These are phyloP conservation scores for Nicotiana knightiana DNA, from an alignment of 257 asterid genomes.

Conservation along the genomic window DNA sequence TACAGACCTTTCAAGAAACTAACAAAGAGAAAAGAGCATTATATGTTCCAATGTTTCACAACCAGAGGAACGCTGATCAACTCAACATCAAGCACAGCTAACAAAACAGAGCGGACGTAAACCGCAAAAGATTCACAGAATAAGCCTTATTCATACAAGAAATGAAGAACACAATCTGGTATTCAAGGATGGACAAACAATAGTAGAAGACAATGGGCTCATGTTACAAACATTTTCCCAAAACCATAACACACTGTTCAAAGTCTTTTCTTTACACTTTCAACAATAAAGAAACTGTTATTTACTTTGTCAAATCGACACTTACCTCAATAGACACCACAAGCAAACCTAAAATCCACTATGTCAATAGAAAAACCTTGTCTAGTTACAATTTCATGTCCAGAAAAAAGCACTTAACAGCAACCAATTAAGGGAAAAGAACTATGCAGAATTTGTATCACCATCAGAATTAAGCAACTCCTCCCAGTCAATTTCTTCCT, in stretches of 20 bases:
- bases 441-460: slow-evolving; percentile 8
- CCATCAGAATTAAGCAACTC: slow-evolving; percentile 59
- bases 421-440: background rate
- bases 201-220: background rate
- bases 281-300: background rate
- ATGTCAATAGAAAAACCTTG: background rate
- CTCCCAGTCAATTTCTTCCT: slow-evolving; percentile 78
- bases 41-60: background rate
- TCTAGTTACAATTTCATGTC: no score
- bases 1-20: background rate
- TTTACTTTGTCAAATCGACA: background rate
- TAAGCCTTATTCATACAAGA: background rate
- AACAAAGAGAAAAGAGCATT: background rate
- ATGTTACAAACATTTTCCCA: background rate
- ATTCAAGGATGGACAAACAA: background rate
- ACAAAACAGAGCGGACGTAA: background rate
- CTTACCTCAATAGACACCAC: background rate
- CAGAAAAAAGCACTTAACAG: background rate
- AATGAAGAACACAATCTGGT: background rate
- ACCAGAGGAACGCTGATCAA: background rate
- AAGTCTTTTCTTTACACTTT: background rate
- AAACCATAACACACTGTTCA: background rate
- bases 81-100: background rate
- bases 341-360: background rate
- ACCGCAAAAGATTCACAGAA: background rate